Percentiles rank a stretch among this genome's conserved stretches.
Conservation (phyloP, 139 green algal species). For the Chlamydomonas incerta region DNA sequence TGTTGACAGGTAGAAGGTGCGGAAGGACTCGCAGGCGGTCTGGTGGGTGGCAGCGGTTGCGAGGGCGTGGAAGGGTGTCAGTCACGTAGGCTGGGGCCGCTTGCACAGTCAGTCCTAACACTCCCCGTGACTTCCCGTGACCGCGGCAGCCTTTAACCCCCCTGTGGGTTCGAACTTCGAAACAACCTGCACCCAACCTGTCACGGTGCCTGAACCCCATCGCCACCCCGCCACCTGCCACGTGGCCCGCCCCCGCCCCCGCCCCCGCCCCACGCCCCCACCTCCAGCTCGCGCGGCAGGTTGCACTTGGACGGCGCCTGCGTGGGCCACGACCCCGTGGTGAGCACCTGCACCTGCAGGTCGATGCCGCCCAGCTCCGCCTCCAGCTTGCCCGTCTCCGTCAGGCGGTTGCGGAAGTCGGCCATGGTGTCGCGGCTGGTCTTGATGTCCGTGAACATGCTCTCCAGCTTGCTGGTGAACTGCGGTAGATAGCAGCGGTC, state of each 20-base stretch:
- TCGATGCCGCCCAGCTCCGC: conserved; percentile 73
- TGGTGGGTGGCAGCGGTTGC: neutral
- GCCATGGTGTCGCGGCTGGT: conserved; percentile 89
- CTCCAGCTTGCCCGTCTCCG: conserved; percentile 13
- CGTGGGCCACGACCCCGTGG: conserved; percentile 94
- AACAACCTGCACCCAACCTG: too few relatives aligned
- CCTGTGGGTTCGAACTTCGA: too few relatives aligned
- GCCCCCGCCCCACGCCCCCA: neutral
- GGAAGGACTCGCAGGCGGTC: conserved; percentile 74
- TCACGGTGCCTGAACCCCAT: too few relatives aligned
- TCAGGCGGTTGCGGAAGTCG: conserved; percentile 78
- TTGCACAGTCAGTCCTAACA: too few relatives aligned
- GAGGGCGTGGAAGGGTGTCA: neutral
- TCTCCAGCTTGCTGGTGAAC: conserved; percentile 98
- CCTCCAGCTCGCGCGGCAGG: conserved; percentile 88
- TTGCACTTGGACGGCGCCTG: conserved; percentile 76
- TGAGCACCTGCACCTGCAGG: conserved; percentile 94
- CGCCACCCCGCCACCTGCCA: too few relatives aligned
- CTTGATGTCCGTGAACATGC: conserved; percentile 99
- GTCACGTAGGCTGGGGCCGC: neutral
- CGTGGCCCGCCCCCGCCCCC: too few relatives aligned
- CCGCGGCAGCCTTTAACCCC: too few relatives aligned
- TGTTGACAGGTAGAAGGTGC: conserved; percentile 85
- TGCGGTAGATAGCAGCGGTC: conserved; percentile 21
- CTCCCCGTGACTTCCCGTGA: too few relatives aligned